phyloP scores from a whole-genome alignment of 1,284 basidiomycete genomes.

The Rhodotorula sp. region DNA sequence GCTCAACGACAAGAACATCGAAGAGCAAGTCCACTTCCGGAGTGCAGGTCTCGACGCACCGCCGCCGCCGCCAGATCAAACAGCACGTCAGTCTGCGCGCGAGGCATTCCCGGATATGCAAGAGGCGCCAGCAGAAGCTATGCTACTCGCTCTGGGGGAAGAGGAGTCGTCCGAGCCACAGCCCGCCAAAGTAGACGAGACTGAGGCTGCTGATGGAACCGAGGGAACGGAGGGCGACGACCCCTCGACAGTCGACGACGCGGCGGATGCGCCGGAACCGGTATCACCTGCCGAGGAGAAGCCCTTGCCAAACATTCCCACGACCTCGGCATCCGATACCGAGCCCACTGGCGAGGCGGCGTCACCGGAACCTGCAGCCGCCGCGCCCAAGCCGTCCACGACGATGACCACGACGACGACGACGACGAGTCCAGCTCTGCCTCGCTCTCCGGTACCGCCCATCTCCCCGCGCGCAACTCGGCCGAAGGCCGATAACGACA shows the following conservation, averaged over 20 bases:
- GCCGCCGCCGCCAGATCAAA: background rate
- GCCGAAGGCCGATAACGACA: no score
- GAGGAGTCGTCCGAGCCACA: background rate
- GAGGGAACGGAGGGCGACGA: no score
- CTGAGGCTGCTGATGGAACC: no score
- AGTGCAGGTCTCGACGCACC: constrained; percentile 14
- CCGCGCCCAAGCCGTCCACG: background rate
- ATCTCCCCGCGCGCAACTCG: background rate
- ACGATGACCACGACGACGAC: background rate
- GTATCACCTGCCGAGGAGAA: background rate
- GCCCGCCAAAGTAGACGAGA: no score
- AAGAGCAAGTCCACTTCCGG: background rate
- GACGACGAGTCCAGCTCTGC: background rate
- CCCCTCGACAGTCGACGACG: background rate
- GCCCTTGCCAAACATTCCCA: background rate
- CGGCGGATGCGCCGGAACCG: background rate
- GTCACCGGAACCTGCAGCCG: background rate
- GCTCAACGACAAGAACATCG: background rate
- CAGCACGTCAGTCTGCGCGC: constrained; percentile 4
- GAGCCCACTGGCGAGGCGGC: background rate
- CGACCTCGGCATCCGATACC: background rate
- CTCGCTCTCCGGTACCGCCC: background rate
- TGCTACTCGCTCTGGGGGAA: background rate
- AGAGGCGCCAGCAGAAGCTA: constrained; percentile 1
- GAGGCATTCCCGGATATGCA: constrained; percentile 25